phyloP scores from a whole-genome alignment of 2,329 filamentous ascomycete genomes.

The Rasamsonia emersonii region DNA sequence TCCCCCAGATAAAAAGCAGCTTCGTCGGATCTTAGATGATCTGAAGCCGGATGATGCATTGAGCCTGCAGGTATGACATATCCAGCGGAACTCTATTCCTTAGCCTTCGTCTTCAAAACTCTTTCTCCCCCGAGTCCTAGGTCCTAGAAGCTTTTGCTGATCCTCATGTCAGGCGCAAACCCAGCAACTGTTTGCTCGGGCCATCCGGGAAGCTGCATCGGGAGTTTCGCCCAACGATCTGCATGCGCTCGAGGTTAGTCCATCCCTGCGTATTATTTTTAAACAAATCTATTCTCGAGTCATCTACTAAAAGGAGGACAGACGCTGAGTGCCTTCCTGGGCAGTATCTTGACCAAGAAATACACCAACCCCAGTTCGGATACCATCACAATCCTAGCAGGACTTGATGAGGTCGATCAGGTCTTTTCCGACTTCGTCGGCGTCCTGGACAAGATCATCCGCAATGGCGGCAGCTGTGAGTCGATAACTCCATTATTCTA shows the following conservation, averaged over 20 bases:
- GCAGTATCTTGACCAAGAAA: conserved; percentile 72
- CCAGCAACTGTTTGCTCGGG: conserved; percentile 67
- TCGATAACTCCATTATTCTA: conserved; percentile 7
- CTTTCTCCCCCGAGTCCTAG: too few relatives aligned
- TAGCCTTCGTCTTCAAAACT: not conserved
- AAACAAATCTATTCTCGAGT: conserved; percentile 31
- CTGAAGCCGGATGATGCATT: conserved; percentile 67
- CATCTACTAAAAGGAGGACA: conserved; percentile 33
- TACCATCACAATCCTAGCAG: conserved; percentile 81
- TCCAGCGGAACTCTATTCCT: conserved; percentile 2
- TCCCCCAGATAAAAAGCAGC: conserved; percentile 61
- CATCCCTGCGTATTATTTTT: conserved; percentile 1
- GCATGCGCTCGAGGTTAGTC: conserved; percentile 72
- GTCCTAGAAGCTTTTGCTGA: conserved; percentile 11
- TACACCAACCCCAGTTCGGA: conserved; percentile 95
- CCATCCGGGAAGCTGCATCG: conserved; percentile 60
- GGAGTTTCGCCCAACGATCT: conserved; percentile 55
- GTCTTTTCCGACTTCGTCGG: conserved; percentile 84
- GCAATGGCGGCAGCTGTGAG: conserved; percentile 63
- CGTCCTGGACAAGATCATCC: conserved; percentile 72
- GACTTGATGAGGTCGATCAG: conserved; percentile 77
- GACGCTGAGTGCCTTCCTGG: conserved; percentile 85
- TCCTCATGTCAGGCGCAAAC: conserved; percentile 48
- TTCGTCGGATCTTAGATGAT: conserved; percentile 61
- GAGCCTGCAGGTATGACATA: conserved; percentile 53